These are phyloP conservation scores for Piper longum DNA, from an alignment of 164 flowering plant species.

Conservation along the genomic window DNA sequence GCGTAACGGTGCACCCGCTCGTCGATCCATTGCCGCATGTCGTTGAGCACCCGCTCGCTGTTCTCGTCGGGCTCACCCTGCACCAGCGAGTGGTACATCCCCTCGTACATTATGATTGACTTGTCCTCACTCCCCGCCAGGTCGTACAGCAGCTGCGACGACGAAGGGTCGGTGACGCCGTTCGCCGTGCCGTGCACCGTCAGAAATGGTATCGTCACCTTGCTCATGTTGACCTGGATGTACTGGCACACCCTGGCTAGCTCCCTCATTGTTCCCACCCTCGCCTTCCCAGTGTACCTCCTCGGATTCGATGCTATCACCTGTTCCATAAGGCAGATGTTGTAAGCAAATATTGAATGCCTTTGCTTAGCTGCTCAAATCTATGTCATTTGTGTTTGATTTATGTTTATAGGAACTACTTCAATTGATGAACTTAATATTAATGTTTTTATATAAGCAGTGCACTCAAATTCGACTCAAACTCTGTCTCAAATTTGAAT, in stretches of 20 bases:
- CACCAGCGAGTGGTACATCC: conserved; percentile 84
- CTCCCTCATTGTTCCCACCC: conserved; percentile 97
- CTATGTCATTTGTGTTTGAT: too few species aligned
- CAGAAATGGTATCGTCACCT: conserved; percentile 71
- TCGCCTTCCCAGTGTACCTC: conserved; percentile 63
- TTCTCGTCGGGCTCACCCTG: conserved; percentile 90
- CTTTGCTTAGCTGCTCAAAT: too few species aligned
- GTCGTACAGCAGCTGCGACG: conserved; percentile 60
- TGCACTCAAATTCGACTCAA: too few species aligned
- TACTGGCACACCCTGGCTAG: conserved; percentile 45
- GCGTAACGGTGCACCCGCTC: conserved; percentile 36
- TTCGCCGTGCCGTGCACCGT: conserved; percentile 80
- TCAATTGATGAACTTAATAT: too few species aligned
- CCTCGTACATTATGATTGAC: conserved; percentile 71
- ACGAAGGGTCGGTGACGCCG: conserved; percentile 58
- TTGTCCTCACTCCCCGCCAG: conserved; percentile 70
- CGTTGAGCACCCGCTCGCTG: conserved; percentile 43
- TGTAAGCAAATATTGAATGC: too few species aligned
- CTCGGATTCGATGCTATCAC: conserved; percentile 61
- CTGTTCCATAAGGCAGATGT: background rate
- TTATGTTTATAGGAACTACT: too few species aligned
- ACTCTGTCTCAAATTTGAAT: too few species aligned
- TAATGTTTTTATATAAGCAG: too few species aligned
- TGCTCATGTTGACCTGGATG: conserved; percentile 54
- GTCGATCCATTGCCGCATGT: conserved; percentile 95